Conservation (phyloP, 2,329 filamentous ascomycete genomes). For the Gnomoniopsis smithogilvyi region DNA sequence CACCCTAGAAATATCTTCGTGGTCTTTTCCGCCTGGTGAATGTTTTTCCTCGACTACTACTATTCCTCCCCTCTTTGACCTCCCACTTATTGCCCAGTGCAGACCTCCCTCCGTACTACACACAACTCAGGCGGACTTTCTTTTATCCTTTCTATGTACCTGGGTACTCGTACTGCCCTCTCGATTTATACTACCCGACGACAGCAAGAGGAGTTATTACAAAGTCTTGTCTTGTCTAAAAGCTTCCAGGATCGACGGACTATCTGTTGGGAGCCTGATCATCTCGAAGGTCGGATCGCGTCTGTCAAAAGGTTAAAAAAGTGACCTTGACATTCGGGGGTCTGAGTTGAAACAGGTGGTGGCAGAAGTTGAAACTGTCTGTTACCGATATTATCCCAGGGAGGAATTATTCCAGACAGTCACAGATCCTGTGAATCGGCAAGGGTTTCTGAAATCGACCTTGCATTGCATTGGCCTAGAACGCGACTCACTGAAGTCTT, state of each 20-base stretch:
- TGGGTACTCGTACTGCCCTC: background rate
- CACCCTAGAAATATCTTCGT: background rate
- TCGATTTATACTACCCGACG: no score
- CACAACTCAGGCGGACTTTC: background rate
- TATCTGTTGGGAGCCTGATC: background rate
- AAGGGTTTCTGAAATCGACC: background rate
- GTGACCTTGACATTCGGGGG: background rate
- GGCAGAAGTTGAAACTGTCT: conserved; percentile 13
- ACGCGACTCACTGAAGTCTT: background rate
- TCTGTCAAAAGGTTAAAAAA: background rate
- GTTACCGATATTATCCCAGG: background rate
- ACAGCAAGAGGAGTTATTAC: no score
- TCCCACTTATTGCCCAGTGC: background rate
- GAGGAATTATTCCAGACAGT: conserved; percentile 1
- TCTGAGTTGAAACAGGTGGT: conserved; percentile 6
- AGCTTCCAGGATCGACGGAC: background rate
- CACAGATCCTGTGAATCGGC: conserved; percentile 6
- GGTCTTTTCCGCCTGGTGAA: background rate
- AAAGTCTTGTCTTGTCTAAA: no score
- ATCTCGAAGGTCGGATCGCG: background rate
- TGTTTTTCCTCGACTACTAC: background rate
- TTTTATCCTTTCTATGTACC: background rate
- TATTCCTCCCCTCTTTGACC: background rate
- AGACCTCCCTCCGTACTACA: background rate
- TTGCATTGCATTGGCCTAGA: background rate